A percentile compares a stretch with the other conserved stretches of the same genome.
Evolutionary conservation across 2,329 filamentous ascomycete genomes (phyloP).

Genomic region (Penicillium sp.): DNA sequence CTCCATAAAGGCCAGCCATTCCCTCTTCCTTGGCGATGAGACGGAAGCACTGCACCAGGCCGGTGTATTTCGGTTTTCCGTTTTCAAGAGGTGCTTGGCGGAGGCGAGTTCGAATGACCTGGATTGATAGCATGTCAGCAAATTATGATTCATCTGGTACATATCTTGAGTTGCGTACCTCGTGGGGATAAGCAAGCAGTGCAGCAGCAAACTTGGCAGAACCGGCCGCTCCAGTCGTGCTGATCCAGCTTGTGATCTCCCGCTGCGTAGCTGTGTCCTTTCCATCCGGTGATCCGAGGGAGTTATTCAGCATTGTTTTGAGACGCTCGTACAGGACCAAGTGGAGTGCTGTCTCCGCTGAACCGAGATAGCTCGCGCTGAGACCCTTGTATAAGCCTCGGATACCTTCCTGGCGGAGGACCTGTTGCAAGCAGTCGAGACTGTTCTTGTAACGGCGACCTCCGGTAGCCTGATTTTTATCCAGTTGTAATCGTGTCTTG

Average conservation of each 20-base stretch:
- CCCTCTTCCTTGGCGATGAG: conserved; percentile 37
- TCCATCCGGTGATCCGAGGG: conserved; percentile 19
- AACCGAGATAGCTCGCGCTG: conserved; percentile 61
- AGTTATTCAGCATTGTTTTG: conserved; percentile 27
- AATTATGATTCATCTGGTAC: neutral
- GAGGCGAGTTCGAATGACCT: conserved; percentile 38
- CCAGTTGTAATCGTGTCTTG: conserved; percentile 69
- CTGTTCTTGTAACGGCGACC: conserved; percentile 52
- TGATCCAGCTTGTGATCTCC: conserved; percentile 28
- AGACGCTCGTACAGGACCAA: conserved; percentile 38
- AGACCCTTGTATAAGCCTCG: conserved; percentile 85
- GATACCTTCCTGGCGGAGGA: conserved; percentile 80
- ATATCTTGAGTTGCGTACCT: conserved; percentile 20
- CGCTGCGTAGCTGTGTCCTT: conserved; percentile 22
- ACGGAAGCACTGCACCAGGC: conserved; percentile 35
- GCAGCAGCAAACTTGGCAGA: conserved; percentile 35
- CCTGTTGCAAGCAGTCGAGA: conserved; percentile 68
- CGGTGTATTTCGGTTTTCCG: conserved; percentile 36
- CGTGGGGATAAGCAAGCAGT: conserved; percentile 36
- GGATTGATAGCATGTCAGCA: neutral
- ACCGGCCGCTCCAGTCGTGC: conserved; percentile 34
- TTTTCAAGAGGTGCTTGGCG: conserved; percentile 37
- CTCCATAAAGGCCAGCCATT: conserved; percentile 36
- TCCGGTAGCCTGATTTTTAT: conserved; percentile 29
- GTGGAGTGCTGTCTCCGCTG: conserved; percentile 37